Conservation (phyloP, 768 basidiomycete genomes). For the Trametes maxima region DNA sequence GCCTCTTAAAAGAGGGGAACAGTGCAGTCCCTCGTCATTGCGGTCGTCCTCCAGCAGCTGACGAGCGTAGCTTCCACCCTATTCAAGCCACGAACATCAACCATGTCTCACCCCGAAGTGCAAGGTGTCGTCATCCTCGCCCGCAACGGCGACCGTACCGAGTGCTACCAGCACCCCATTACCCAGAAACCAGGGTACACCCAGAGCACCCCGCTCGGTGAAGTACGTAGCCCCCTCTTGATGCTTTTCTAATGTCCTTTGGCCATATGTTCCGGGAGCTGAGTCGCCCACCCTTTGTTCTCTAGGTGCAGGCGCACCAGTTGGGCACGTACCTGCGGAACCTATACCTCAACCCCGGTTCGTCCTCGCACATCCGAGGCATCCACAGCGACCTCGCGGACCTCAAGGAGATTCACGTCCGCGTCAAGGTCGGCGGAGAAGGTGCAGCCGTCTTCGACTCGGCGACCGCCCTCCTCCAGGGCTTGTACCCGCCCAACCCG, state of each 20-base stretch:
- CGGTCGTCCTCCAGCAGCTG: conserved; percentile 6
- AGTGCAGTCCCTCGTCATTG: conserved; percentile 19
- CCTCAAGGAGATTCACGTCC: conserved; percentile 72
- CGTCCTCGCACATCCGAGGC: conserved; percentile 67
- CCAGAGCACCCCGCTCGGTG: conserved; percentile 76
- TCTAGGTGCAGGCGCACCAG: conserved; percentile 65
- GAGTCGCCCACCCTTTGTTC: neutral
- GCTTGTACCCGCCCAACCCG: conserved; percentile 80
- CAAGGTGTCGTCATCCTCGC: conserved; percentile 78
- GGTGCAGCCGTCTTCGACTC: conserved; percentile 88
- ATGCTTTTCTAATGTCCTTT: neutral
- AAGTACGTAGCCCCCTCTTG: conserved; percentile 44
- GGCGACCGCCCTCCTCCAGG: conserved; percentile 82
- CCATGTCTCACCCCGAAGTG: conserved; percentile 51
- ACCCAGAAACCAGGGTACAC: conserved; percentile 65
- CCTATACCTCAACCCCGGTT: conserved; percentile 66
- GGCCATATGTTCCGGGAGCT: neutral
- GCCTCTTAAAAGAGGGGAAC: neutral
- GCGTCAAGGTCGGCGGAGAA: conserved; percentile 83
- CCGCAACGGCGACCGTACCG: conserved; percentile 75
- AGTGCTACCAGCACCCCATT: conserved; percentile 70
- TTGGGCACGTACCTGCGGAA: conserved; percentile 65
- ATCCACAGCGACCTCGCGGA: conserved; percentile 70
- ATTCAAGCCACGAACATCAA: neutral
- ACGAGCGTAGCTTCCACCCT: too few species aligned